Base-by-base conservation (phyloP, 2,329 filamentous ascomycete genomes). In the Ilyonectria mors-panacis region DNA sequence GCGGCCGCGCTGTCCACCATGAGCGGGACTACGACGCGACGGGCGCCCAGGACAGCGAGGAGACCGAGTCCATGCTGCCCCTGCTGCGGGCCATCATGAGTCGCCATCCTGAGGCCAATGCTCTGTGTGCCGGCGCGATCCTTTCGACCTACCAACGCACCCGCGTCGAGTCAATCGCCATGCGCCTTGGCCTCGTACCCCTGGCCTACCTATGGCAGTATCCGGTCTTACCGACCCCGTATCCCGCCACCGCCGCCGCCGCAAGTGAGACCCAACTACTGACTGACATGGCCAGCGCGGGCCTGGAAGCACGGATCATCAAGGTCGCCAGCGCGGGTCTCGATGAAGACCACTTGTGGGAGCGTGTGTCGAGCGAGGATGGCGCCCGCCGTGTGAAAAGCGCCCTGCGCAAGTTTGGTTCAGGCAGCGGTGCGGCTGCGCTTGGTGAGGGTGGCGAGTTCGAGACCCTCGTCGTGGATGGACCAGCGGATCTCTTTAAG, bases 361-460 rank as follows among this genome's bases (percentile, higher is more conserved):
- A 89, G 71, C 90, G 94, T 81, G 92, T 97, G 19, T 90, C 92
- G 3, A 87, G 88, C 74, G 75, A 80, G 5, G 77, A 76, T 26
- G 87, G 85, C 6, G 83, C 86, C 48, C 77, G 76, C 44, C 82
- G 84, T 59, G 77, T 90, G 50, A 83, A 84, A 75, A 82, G 79
- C 45, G 85, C 89, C 1, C 85, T 94, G 78, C 82, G 84, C 56
- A 87, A 89, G 69, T 97, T 97, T 81, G 92, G 92, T 50, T 82
- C 86, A 68, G 83, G 82, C 75, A 84, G 88, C 67, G 94, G 93
- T 0, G 92, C 93, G 9, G 89, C 74, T 50, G 69, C 95, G 10
- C 82, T 98, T 19, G 96, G 96, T 1, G 96, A 98, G 79, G 96
- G 96, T 6, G 96, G 96, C 4, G 96, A 98, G 83, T 98, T 97